phyloP scores from a whole-genome alignment of 2,329 filamentous ascomycete species.

The Simplicillium aogashimaense region DNA sequence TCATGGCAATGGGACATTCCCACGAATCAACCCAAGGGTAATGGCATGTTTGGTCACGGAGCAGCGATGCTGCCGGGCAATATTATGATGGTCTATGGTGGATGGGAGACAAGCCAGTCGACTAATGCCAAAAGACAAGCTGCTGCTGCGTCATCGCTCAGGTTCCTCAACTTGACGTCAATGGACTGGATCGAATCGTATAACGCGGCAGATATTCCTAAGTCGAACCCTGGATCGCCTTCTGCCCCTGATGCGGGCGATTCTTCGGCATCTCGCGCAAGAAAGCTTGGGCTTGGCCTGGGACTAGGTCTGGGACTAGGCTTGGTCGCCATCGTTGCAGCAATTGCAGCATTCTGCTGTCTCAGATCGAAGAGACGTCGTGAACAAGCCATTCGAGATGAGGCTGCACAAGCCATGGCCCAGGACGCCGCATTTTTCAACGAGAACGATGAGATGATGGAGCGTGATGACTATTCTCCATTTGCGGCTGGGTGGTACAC shows the following conservation, averaged over 20 bases:
- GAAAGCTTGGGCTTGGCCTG: slow-evolving; percentile 46
- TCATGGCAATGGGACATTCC: slow-evolving; percentile 66
- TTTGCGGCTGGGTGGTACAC: slow-evolving; percentile 12
- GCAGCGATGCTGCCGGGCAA: slow-evolving; percentile 55
- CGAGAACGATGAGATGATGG: slow-evolving; percentile 35
- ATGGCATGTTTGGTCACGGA: slow-evolving; percentile 52
- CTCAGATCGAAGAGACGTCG: slow-evolving; percentile 28
- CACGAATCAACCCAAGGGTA: slow-evolving; percentile 29
- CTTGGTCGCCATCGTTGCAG: slow-evolving; percentile 34
- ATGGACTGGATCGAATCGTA: slow-evolving; percentile 43
- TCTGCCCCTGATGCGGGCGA: slow-evolving; percentile 13
- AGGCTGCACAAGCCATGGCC: slow-evolving; percentile 35
- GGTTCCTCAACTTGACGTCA: slow-evolving; percentile 49
- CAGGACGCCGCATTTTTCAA: slow-evolving; percentile 38
- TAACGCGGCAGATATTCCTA: slow-evolving; percentile 6
- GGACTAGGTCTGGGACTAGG: slow-evolving; percentile 55
- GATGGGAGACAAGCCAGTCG: slow-evolving; percentile 37
- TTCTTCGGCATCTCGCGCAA: slow-evolving; percentile 11
- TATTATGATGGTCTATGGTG: slow-evolving; percentile 58
- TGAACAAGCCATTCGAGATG: slow-evolving; percentile 28
- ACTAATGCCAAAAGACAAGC: slow-evolving; percentile 19
- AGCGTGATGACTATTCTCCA: slow-evolving; percentile 21
- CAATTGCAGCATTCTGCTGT: slow-evolving; percentile 38
- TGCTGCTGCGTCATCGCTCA: slow-evolving; percentile 20
- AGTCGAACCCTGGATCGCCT: too few species aligned